Conservation (phyloP, 257 asterid species). For the Fraxinus anomala region DNA sequence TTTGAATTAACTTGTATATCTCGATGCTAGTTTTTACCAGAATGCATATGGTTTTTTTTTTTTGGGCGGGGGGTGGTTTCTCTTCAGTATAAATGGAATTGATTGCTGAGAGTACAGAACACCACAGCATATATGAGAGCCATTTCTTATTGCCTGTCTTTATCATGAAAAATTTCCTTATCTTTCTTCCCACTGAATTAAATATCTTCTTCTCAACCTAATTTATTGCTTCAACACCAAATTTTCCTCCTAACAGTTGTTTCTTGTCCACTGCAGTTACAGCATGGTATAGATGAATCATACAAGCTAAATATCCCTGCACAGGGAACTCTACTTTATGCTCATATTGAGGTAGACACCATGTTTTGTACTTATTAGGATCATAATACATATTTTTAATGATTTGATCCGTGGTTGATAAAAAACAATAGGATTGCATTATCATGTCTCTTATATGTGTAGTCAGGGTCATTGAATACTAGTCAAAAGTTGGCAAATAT, state of each 20-base stretch:
- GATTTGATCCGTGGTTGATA: not conserved
- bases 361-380: not conserved
- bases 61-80: no score
- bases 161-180: not conserved
- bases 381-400: not conserved
- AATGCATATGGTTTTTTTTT: not conserved
- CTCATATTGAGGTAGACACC: constrained; percentile 57
- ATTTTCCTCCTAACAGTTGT: not conserved
- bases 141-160: not conserved
- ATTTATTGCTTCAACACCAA: not conserved
- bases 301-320: constrained; percentile 61
- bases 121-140: not conserved
- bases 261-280: constrained; percentile 55
- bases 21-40: not conserved
- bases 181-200: not conserved
- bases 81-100: not conserved
- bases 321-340: constrained; percentile 54
- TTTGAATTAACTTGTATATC: not conserved
- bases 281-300: constrained; percentile 73
- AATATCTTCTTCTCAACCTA: not conserved
- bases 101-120: not conserved
- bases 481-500: not conserved
- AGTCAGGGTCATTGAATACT: not conserved
- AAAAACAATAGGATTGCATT: not conserved
- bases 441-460: not conserved